Percentiles rank a stretch among this genome's conserved stretches.
phyloP scores from a whole-genome alignment of 192 early-diverging fungal species.

The Oehlia diaphana region DNA sequence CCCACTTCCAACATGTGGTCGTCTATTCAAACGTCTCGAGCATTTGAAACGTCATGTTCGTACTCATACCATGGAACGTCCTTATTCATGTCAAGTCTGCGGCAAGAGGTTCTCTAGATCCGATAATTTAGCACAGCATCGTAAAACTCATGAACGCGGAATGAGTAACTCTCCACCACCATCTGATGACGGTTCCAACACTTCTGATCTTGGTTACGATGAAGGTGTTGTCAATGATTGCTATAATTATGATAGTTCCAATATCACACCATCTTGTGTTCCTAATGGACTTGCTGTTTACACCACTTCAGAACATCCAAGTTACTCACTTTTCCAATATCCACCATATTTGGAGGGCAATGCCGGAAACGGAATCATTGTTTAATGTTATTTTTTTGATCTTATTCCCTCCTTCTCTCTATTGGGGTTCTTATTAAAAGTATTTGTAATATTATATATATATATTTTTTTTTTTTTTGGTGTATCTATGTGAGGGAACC shows the following conservation, averaged over 20 bases:
- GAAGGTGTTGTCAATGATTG: conserved; percentile 21
- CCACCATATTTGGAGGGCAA: conserved; percentile 15
- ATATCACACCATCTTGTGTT: conserved; percentile 11
- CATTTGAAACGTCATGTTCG: conserved; percentile 59
- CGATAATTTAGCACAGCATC: conserved; percentile 60
- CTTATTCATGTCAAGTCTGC: conserved; percentile 55
- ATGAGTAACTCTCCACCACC: conserved; percentile 27
- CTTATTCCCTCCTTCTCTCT: neutral
- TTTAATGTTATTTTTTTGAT: neutral
- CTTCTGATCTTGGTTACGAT: conserved; percentile 28
- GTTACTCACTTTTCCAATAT: neutral
- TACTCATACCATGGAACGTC: conserved; percentile 60
- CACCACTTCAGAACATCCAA: neutral
- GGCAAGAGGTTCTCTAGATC: conserved; percentile 58
- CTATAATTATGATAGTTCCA: conserved; percentile 12
- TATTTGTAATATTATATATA: neutral
- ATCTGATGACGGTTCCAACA: conserved; percentile 22
- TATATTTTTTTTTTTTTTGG: neutral
- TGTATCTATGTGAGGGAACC: neutral
- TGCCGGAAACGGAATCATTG: conserved; percentile 24
- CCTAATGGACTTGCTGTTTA: conserved; percentile 25
- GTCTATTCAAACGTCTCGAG: conserved; percentile 58
- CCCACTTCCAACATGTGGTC: conserved; percentile 49
- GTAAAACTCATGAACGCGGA: conserved; percentile 53
- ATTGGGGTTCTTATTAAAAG: neutral